Conservation (phyloP, 208 protist genomes). For the Crithidia mellificae region DNA sequence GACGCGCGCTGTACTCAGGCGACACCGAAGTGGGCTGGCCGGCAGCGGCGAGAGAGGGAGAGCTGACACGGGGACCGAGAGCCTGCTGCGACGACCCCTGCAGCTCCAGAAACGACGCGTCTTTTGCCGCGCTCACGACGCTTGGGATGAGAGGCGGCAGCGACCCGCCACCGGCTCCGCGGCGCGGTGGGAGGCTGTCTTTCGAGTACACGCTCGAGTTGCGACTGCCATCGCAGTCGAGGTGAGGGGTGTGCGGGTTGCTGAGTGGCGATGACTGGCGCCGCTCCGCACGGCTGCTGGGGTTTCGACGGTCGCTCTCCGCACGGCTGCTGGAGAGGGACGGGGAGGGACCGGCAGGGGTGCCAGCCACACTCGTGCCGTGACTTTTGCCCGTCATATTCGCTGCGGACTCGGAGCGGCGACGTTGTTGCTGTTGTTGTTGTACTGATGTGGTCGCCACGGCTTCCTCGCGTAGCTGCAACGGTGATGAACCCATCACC, state of each 20-base stretch:
- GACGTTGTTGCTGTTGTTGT: constrained; percentile 9
- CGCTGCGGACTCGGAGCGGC: constrained; percentile 4
- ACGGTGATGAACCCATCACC: constrained; percentile 14
- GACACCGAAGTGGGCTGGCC: constrained; percentile 3
- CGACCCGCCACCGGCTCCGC: neutral
- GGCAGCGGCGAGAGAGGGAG: neutral
- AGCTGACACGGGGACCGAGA: neutral
- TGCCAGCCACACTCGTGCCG: neutral
- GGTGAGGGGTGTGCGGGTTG: neutral
- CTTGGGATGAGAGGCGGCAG: constrained; percentile 9
- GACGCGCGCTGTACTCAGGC: constrained; percentile 7
- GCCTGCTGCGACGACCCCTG: neutral
- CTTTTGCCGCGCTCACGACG: neutral
- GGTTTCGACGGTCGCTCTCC: neutral
- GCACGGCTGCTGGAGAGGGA: neutral
- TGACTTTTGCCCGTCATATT: neutral
- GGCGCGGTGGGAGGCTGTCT: neutral
- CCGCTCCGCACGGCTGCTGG: neutral
- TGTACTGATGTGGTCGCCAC: neutral
- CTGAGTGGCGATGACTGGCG: constrained; percentile 2
- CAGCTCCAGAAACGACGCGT: constrained; percentile 1
- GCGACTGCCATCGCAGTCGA: neutral
- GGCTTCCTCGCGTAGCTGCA: constrained; percentile 22
- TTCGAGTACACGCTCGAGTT: constrained; percentile 5
- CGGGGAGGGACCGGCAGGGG: constrained; percentile 9